phyloP scores from a whole-genome alignment of 495 filamentous ascomycete species.

The Penicillium mononematosum region DNA sequence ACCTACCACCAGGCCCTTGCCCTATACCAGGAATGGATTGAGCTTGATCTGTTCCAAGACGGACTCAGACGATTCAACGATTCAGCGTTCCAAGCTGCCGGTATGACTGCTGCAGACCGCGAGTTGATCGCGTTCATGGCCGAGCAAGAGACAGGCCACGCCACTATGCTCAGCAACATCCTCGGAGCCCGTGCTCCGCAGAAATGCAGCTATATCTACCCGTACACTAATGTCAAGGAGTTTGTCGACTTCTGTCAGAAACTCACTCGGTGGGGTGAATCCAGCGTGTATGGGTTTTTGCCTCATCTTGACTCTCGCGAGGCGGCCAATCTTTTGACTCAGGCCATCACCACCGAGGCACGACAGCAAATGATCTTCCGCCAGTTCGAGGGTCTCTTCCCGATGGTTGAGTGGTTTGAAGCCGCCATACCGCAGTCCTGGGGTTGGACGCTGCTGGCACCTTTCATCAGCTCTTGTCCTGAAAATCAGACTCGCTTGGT shows the following conservation, averaged over 20 bases:
- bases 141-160: constrained; percentile 79
- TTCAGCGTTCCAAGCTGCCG: constrained; percentile 66
- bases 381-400: constrained; percentile 79
- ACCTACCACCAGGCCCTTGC: constrained; percentile 52
- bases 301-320: constrained; percentile 77
- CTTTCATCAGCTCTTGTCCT: constrained; percentile 79
- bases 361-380: constrained; percentile 89
- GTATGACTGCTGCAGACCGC: constrained; percentile 66
- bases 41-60: constrained; percentile 83
- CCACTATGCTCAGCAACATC: constrained; percentile 77
- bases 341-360: constrained; percentile 79
- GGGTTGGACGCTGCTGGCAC: constrained; percentile 83
- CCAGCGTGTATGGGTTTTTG: constrained; percentile 82
- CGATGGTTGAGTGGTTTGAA: constrained; percentile 85
- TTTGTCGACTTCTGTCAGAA: constrained; percentile 87
- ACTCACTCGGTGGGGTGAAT: constrained; percentile 77
- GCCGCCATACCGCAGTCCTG: constrained; percentile 80
- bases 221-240: constrained; percentile 71
- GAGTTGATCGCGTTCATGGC: constrained; percentile 81
- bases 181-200: constrained; percentile 65
- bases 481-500: constrained; percentile 68
- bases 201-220: constrained; percentile 82
- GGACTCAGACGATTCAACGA: constrained; percentile 68
- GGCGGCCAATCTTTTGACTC: constrained; percentile 67
- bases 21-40: constrained; percentile 83